These are phyloP conservation scores for Suhomyces pyralidae DNA, from an alignment of 805 yeast genomes.

Conservation along the genomic window DNA sequence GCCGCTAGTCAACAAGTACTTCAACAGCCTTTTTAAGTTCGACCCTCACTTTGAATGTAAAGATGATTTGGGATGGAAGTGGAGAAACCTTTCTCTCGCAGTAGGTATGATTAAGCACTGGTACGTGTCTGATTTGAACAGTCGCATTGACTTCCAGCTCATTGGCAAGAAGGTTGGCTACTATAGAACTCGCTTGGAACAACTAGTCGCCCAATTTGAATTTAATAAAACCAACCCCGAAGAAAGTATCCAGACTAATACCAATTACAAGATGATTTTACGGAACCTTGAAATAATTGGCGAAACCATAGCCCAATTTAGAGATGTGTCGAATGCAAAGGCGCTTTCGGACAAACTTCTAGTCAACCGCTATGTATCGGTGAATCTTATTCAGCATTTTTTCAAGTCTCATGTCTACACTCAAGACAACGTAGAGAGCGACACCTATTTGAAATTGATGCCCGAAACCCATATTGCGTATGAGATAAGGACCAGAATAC, in stretches of 20 bases:
- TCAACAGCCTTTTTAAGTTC: conserved; percentile 26
- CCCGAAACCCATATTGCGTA: conserved; percentile 1
- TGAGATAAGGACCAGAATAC: conserved; percentile 5
- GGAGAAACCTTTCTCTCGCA: conserved; percentile 15
- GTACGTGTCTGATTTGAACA: conserved; percentile 20
- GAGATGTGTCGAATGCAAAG: neutral
- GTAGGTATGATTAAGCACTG: conserved; percentile 21
- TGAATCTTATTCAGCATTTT: conserved; percentile 4
- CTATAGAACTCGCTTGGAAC: conserved; percentile 6
- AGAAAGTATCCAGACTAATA: neutral
- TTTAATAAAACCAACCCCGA: neutral
- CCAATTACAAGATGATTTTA: conserved; percentile 1
- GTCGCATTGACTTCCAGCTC: conserved; percentile 11
- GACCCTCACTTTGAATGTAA: conserved; percentile 3
- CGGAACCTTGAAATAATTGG: neutral
- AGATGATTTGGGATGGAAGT: conserved; percentile 10
- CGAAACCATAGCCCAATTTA: neutral
- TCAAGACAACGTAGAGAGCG: neutral
- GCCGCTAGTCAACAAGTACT: conserved; percentile 29
- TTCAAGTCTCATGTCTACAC: neutral
- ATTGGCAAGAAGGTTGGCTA: conserved; percentile 12
- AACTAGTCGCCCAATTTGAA: neutral
- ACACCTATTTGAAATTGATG: conserved; percentile 2
- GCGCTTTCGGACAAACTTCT: conserved; percentile 4
- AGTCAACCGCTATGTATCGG: conserved; percentile 12